Evolutionary conservation across 495 filamentous ascomycete genomes (phyloP).

Genomic region (Penicillium fimorum): DNA sequence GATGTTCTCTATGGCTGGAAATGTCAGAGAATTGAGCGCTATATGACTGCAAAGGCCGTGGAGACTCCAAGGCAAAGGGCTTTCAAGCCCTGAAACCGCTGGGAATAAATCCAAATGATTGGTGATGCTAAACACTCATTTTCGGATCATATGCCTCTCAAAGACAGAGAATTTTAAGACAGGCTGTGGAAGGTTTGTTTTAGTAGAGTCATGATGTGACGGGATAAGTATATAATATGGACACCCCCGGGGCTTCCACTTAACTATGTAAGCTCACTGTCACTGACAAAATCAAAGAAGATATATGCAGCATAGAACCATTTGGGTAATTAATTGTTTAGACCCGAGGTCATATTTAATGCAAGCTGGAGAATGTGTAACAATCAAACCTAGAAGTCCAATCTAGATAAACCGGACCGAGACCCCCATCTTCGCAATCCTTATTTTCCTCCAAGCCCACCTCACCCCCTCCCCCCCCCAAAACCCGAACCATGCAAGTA

Average conservation of each 20-base stretch:
- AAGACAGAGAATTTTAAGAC: neutral
- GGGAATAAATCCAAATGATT: neutral
- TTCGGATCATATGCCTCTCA: neutral
- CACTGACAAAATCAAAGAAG: neutral
- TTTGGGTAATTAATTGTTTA: neutral
- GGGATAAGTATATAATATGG: neutral
- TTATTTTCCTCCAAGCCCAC: conserved; percentile 5
- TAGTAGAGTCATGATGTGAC: neutral
- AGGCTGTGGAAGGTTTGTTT: neutral
- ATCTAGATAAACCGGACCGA: neutral
- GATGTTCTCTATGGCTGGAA: neutral
- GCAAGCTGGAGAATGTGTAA: neutral
- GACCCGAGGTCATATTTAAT: neutral
- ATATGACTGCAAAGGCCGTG: neutral
- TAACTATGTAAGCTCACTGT: neutral
- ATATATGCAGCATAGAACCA: neutral
- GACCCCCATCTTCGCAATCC: conserved; percentile 9
- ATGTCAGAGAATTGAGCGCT: neutral
- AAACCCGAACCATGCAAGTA: conserved; percentile 24
- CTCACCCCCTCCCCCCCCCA: conserved; percentile 6
- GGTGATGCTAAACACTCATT: neutral
- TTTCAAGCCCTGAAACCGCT: neutral
- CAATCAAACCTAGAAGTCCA: neutral
- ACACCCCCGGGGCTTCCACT: neutral
- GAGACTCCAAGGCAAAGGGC: neutral